Evolutionary conservation across 148 eudicot species (phyloP), one percentile per base, ranked within the genome.

Genomic region (Drosera capensis): DNA sequence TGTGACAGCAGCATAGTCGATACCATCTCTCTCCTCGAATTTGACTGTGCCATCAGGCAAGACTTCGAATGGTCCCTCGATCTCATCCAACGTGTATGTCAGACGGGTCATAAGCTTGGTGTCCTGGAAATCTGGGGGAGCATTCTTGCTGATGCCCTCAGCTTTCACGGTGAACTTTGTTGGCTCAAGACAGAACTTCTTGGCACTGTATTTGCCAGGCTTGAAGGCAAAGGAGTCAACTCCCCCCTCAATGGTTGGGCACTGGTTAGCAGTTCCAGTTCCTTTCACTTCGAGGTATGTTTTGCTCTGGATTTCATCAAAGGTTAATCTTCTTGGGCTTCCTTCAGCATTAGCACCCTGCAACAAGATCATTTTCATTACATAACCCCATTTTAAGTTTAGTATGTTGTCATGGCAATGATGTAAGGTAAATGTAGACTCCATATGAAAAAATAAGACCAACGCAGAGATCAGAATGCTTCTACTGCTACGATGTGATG

Each of bases 91-190:
- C 42, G 99, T 92, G 80, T 92, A 92, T 49, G 99, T 92, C 18
- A 92, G 25, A 5, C 95, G 94, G 54, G 99, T 85, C 99, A 92
- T 92, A 45, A 92, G 99, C 68, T 92, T 92, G 43, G 99, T 92
- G 50, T 85, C 56, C 38, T 92, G 99, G 80, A 92, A 92, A 15
- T 92, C 95, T 0, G 99, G 72, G 12, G 86, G 55, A 8, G 90
- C 48, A 42, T 92, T 92, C 62, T 92, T 92, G 78, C 39, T 66
- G 3, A 85, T 49, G 6, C 94, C 77, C 52, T 92, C 95, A 14
- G 95, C 99, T 45, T 92, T 85, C 13, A 92, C 95, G 0, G 86
- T 70, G 72, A 92, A 92, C 3, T 81, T 76, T 1, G 99, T 92
- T 20, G 99, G 99, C 55, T 92, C 99, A 30, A 92, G 61, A 60